Evolutionary conservation across 176 grass and related monocot species (phyloP).

Genomic region (Carex pumila): DNA sequence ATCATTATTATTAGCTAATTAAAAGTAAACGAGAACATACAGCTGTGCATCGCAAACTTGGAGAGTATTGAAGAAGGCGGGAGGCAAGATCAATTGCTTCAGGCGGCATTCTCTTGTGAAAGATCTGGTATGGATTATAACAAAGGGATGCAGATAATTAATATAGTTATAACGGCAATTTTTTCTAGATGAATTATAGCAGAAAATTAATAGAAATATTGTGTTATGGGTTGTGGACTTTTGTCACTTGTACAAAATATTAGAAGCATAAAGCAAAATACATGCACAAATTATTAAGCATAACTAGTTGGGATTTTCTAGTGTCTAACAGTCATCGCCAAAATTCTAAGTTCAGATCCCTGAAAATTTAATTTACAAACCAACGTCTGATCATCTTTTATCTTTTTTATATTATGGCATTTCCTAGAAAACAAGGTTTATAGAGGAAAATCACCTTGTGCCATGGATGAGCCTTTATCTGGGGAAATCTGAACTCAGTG

Average conservation of each 20-base stretch:
- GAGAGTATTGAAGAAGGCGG: conserved; percentile 87
- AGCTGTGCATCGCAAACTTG: conserved; percentile 71
- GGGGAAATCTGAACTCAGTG: conserved; percentile 87
- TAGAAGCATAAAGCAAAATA: neutral
- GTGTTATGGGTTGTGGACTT: neutral
- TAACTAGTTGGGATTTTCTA: neutral
- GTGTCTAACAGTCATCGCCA: neutral
- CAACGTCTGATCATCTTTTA: neutral
- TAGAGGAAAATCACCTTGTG: conserved; percentile 60
- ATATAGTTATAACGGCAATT: neutral
- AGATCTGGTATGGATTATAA: conserved; percentile 38
- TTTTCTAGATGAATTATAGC: neutral
- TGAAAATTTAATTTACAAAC: neutral
- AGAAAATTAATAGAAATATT: neutral
- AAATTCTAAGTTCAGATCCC: neutral
- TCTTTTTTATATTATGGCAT: neutral
- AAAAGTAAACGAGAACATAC: conserved; percentile 42
- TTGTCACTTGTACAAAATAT: neutral
- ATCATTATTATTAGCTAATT: conserved; percentile 16
- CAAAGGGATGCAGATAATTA: neutral
- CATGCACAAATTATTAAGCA: neutral
- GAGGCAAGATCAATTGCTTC: conserved; percentile 90
- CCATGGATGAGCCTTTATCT: conserved; percentile 98
- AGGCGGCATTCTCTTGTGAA: conserved; percentile 92
- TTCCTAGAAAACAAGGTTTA: neutral